These are phyloP conservation scores for Hanseniaspora thailandica DNA, from an alignment of 805 yeast species.

Conservation along the genomic window DNA sequence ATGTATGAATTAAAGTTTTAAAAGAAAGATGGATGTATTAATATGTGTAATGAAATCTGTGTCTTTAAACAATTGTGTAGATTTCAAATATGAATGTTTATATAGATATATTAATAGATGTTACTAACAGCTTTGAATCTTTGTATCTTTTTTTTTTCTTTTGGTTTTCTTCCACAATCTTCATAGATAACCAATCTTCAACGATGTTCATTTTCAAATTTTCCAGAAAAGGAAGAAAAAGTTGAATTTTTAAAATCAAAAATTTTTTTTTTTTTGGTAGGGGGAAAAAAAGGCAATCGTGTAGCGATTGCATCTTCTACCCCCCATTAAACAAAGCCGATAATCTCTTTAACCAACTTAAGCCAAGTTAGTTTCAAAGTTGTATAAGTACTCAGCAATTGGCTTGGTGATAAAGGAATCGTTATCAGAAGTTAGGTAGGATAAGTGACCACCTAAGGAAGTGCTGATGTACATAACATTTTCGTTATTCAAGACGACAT, in stretches of 20 bases:
- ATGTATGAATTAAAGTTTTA: neutral
- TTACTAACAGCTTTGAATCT: no score
- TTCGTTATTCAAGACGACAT: slow-evolving; percentile 45
- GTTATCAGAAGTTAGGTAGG: slow-evolving; percentile 34
- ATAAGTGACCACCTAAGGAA: slow-evolving; percentile 64
- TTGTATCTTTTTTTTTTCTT: no score
- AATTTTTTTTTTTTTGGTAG: neutral
- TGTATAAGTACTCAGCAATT: slow-evolving; percentile 32
- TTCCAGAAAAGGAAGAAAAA: neutral
- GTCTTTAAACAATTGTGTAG: no score
- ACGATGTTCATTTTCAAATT: no score
- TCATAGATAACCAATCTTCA: no score
- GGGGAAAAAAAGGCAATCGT: neutral
- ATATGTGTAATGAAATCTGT: neutral
- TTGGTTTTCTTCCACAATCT: no score
- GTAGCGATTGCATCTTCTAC: neutral
- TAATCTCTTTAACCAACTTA: slow-evolving; percentile 18
- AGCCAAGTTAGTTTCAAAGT: slow-evolving; percentile 30
- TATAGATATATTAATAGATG: no score
- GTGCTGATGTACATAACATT: slow-evolving; percentile 46
- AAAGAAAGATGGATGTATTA: neutral
- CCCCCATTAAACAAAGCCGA: neutral
- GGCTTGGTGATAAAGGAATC: slow-evolving; percentile 40
- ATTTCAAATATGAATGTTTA: no score
- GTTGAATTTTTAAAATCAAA: no score